Evolutionary conservation across 2,329 filamentous ascomycete species (phyloP), one percentile per base, ranked within the genome.

Genomic region (Xylariaceae sp.): DNA sequence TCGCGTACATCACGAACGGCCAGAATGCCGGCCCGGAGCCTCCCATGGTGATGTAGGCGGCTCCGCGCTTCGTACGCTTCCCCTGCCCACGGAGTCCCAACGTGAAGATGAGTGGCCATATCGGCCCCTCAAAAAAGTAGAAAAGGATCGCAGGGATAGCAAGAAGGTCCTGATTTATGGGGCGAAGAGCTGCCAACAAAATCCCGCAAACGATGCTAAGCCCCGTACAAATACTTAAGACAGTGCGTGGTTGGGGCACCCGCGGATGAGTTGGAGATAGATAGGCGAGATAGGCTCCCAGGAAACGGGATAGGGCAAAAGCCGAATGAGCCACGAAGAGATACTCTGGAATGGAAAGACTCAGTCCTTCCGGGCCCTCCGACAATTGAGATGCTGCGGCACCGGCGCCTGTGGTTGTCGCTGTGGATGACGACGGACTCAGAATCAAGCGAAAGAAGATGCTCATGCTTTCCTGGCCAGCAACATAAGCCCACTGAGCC

Each of bases 71-170:
- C 3, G 89, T 92, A 62, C 90, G 82, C n/a, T 84, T 81, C 0
- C 91, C 91, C 48, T 96, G 83, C 0, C 91, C 91, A 2, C 90
- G 84, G 56, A 96, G 86, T 2, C 89, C 89, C 12, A 95, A 81
- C 2, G 89, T 86, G 63, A 92, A 91, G 57, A 95, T 87, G 1
- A 93, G 86, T 0, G 92, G 91, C 79, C 90, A 96, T 64, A 91
- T 84, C 49, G 91, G 90, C 0, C 88, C 89, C 71, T 93, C 90
- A 67, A 90, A 91, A 72, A 96, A 91, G 62, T 91, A 87, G 61
- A 89, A 89, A 23, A 93, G 65, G 40, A 87, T 78, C 2, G 89
- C 75, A 61, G 90, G 87, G n/a, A 84, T 77, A 20, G 78, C 74
- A 20, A 86, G 70, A 0, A 81, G 62, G 60, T 84, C 79, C 0